phyloP scores from a whole-genome alignment of 1,284 basidiomycete genomes.

The Entoloma clypeatum region DNA sequence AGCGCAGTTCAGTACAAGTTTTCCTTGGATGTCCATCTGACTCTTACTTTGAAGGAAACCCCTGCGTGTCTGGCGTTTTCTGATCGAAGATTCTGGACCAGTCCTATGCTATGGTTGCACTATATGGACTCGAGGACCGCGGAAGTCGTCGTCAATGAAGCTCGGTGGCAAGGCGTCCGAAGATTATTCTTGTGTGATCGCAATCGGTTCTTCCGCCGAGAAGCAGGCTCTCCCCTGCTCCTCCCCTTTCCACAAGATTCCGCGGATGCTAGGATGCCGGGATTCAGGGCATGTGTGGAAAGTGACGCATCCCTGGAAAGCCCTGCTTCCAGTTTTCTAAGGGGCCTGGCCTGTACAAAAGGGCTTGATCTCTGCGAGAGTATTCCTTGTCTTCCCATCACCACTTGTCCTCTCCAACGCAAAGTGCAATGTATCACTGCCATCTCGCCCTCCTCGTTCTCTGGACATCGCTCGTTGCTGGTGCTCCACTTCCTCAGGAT shows the following conservation, averaged over 20 bases:
- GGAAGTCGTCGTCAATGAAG: neutral
- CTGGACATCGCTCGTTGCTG: conserved; percentile 10
- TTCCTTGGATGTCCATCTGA: too few species aligned
- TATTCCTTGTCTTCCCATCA: conserved; percentile 6
- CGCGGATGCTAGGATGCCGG: conserved; percentile 13
- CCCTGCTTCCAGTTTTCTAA: conserved; percentile 7
- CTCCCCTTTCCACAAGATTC: conserved; percentile 8
- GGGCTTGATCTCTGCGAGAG: conserved; percentile 6
- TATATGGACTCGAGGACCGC: conserved; percentile 5
- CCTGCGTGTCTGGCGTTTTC: too few species aligned
- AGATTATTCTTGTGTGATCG: conserved; percentile 7
- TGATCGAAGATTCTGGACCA: too few species aligned
- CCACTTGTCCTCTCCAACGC: conserved; percentile 9
- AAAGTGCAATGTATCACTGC: conserved; percentile 13
- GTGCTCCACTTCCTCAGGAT: too few species aligned
- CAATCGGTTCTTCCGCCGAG: conserved; percentile 5
- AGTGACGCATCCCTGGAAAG: neutral
- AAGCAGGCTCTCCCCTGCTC: conserved; percentile 4
- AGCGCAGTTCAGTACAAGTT: too few species aligned
- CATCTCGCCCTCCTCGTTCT: conserved; percentile 14
- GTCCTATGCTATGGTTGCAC: too few species aligned
- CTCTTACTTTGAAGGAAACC: too few species aligned
- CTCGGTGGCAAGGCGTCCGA: neutral
- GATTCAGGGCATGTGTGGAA: neutral
- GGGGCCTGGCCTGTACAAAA: conserved; percentile 6